A percentile compares a stretch with the other conserved stretches of the same genome.
Evolutionary conservation across 441 rosid genomes (phyloP).

Genomic region (Gossypium gossypioides): DNA sequence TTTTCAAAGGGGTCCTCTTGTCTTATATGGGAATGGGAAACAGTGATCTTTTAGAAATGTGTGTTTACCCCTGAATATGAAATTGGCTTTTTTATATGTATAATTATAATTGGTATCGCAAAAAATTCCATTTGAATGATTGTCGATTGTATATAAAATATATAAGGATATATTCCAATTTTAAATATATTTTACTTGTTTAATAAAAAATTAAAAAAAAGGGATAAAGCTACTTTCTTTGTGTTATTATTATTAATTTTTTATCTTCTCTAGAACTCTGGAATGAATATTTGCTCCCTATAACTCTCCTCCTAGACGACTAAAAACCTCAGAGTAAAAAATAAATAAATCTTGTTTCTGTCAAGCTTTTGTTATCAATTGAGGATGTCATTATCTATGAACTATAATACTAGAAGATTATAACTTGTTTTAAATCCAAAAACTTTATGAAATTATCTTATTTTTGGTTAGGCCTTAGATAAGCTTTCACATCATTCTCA

Average conservation of each 20-base stretch:
- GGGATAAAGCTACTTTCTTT: neutral
- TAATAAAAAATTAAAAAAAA: too few relatives aligned
- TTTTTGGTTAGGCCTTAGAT: conserved; percentile 17
- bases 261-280: neutral
- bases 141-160: too few relatives aligned
- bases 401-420: neutral
- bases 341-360: neutral
- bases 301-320: neutral
- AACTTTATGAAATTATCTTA: neutral
- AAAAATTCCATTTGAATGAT: too few relatives aligned
- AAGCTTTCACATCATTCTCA: conserved; percentile 35
- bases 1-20: conserved; percentile 35
- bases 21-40: conserved; percentile 29
- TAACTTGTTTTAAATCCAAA: neutral
- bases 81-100: neutral
- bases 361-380: neutral
- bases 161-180: too few relatives aligned
- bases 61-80: conserved; percentile 12
- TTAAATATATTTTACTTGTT: too few relatives aligned
- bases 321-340: too few relatives aligned
- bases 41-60: conserved; percentile 12
- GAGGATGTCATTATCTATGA: neutral
- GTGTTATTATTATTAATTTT: neutral
- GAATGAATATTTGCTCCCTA: neutral
- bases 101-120: too few relatives aligned